phyloP scores from a whole-genome alignment of 805 yeast genomes.

The Kazachstania viticola region DNA sequence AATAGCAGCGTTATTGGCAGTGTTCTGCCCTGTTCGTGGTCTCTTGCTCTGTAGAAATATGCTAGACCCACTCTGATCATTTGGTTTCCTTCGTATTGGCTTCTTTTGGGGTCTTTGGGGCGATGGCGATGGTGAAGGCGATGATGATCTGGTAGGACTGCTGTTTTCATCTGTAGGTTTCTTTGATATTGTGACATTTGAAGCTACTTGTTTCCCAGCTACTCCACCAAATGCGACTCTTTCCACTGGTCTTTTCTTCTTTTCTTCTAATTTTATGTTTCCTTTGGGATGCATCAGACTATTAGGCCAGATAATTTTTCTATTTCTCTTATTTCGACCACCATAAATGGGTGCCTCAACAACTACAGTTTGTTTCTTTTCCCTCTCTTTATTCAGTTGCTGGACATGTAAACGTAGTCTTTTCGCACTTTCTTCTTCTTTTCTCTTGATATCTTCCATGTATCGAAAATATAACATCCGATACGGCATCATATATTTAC shows the following conservation, averaged over 20 bases:
- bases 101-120: no score
- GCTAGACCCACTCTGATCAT: no score
- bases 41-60: no score
- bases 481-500: slow-evolving; percentile 26
- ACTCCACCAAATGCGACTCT: slow-evolving; percentile 26
- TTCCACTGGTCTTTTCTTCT: background rate
- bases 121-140: no score
- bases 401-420: slow-evolving; percentile 25
- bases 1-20: no score
- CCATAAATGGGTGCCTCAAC: slow-evolving; percentile 8
- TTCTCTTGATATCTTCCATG: slow-evolving; percentile 23
- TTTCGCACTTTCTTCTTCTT: slow-evolving; percentile 27
- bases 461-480: slow-evolving; percentile 27
- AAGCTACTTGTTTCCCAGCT: slow-evolving; percentile 20
- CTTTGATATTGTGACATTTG: no score
- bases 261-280: background rate
- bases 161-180: no score
- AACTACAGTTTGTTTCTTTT: slow-evolving; percentile 21
- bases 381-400: slow-evolving; percentile 22
- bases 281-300: no score
- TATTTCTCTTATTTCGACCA: background rate
- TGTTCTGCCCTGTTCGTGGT: no score
- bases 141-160: no score
- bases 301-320: no score
- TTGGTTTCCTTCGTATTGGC: no score